These are phyloP conservation scores for Oryza rufipogon DNA, from an alignment of 176 grass and related monocot species.

Conservation along the genomic window DNA sequence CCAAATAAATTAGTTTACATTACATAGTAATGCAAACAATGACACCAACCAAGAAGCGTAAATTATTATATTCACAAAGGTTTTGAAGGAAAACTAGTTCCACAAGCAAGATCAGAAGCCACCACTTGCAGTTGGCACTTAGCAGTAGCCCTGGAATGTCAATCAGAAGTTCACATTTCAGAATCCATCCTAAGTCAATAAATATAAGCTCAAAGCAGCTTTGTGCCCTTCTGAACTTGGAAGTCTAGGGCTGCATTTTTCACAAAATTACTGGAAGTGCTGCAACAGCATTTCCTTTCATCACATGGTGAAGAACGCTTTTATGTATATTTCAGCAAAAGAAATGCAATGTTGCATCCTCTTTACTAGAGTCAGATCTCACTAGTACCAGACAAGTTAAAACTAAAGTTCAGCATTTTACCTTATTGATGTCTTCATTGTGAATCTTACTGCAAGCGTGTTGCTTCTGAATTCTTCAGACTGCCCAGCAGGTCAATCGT, in stretches of 20 bases:
- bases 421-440: conserved; percentile 25
- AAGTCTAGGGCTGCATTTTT: conserved; percentile 27
- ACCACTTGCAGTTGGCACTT: conserved; percentile 21
- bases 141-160: conserved; percentile 46
- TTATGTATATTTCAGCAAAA: conserved; percentile 26
- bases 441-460: conserved; percentile 32
- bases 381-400: conserved; percentile 11
- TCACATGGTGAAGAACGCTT: conserved; percentile 25
- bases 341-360: conserved; percentile 4
- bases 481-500: conserved; percentile 29
- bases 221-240: conserved; percentile 20
- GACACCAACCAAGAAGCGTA: conserved; percentile 10
- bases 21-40: conserved; percentile 17
- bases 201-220: conserved; percentile 24
- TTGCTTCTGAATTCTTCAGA: conserved; percentile 38
- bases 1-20: not conserved
- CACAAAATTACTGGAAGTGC: conserved; percentile 21
- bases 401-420: conserved; percentile 37
- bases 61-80: conserved; percentile 29
- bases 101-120: conserved; percentile 27
- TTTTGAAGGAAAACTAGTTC: conserved; percentile 35
- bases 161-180: conserved; percentile 15
- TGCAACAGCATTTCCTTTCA: conserved; percentile 35
- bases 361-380: conserved; percentile 30
- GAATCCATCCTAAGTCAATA: conserved; percentile 49